These are phyloP conservation scores for Apiospora marii DNA, from an alignment of 2,329 filamentous ascomycete species.

Conservation along the genomic window DNA sequence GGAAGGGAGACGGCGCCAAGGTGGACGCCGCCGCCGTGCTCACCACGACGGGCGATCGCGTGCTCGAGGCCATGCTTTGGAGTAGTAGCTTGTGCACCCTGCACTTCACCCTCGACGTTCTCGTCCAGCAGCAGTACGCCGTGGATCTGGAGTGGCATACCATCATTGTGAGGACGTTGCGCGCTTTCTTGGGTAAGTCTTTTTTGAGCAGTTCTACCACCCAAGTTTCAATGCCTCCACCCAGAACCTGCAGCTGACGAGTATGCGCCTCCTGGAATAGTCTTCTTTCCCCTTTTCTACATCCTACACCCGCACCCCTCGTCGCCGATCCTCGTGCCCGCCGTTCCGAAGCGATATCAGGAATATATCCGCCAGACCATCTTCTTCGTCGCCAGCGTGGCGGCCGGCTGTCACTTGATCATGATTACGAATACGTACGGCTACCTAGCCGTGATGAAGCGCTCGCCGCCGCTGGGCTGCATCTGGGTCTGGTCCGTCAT, in stretches of 20 bases:
- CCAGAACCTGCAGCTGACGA: constrained; percentile 13
- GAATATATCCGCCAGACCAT: constrained; percentile 60
- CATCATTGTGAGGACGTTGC: constrained; percentile 60
- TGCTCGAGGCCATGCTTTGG: constrained; percentile 66
- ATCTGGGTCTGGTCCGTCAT: constrained; percentile 94
- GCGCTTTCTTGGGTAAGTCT: constrained; percentile 60
- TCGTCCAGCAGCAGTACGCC: constrained; percentile 83
- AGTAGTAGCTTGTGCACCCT: constrained; percentile 71
- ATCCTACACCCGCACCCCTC: constrained; percentile 62
- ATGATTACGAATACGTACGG: constrained; percentile 79
- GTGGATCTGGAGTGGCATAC: constrained; percentile 67
- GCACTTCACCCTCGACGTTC: constrained; percentile 80
- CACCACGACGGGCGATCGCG: constrained; percentile 53
- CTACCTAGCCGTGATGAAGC: constrained; percentile 92
- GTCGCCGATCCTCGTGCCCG: constrained; percentile 57
- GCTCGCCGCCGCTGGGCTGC: constrained; percentile 85
- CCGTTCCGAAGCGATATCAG: constrained; percentile 56
- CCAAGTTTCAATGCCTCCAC: neutral
- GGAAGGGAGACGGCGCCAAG: constrained; percentile 46
- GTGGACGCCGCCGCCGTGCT: neutral
- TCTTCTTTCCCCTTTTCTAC: constrained; percentile 64
- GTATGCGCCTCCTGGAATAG: constrained; percentile 44
- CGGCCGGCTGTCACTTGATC: constrained; percentile 80
- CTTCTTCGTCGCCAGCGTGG: constrained; percentile 69
- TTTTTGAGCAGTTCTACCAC: neutral